A percentile compares a stretch with the other conserved stretches of the same genome.
Evolutionary conservation across 2,329 filamentous ascomycete genomes (phyloP).

Genomic region (Cercospora citrullina): DNA sequence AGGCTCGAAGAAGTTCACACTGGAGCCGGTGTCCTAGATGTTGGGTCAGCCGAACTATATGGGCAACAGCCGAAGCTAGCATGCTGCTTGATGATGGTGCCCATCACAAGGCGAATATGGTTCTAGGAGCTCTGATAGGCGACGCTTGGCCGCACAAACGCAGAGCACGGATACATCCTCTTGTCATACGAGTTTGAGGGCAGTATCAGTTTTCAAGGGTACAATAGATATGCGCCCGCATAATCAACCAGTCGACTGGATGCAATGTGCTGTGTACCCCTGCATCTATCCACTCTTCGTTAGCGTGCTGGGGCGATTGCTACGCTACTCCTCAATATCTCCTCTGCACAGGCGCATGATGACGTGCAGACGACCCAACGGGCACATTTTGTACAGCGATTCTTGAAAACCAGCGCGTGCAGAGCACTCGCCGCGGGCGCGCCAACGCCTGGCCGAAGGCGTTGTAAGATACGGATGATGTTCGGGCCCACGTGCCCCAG

Average conservation of each 20-base stretch:
- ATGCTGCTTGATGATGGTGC: not conserved
- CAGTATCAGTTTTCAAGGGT: not conserved
- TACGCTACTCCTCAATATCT: not conserved
- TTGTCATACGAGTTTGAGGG: not conserved
- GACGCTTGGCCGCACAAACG: conserved; percentile 6
- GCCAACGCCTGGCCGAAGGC: conserved; percentile 18
- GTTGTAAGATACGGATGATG: conserved; percentile 8
- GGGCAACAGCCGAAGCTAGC: not conserved
- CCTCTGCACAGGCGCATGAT: conserved; percentile 1
- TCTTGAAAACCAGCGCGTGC: not conserved
- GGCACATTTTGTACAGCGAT: not conserved
- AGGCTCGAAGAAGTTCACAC: not conserved
- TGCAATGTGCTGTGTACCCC: not conserved
- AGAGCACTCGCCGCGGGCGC: conserved; percentile 6
- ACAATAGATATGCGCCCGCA: conserved; percentile 3
- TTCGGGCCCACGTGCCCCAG: not conserved
- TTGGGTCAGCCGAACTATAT: not conserved
- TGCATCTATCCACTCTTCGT: not conserved
- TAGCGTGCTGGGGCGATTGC: not conserved
- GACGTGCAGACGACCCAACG: not conserved
- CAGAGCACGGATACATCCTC: not conserved
- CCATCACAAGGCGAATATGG: not conserved
- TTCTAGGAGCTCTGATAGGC: conserved; percentile 1
- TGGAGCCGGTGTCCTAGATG: not conserved
- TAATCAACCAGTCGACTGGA: not conserved